These are phyloP conservation scores for Halophytophthora batemanensis DNA, from an alignment of 352 stramenopile species.

Conservation along the genomic window DNA sequence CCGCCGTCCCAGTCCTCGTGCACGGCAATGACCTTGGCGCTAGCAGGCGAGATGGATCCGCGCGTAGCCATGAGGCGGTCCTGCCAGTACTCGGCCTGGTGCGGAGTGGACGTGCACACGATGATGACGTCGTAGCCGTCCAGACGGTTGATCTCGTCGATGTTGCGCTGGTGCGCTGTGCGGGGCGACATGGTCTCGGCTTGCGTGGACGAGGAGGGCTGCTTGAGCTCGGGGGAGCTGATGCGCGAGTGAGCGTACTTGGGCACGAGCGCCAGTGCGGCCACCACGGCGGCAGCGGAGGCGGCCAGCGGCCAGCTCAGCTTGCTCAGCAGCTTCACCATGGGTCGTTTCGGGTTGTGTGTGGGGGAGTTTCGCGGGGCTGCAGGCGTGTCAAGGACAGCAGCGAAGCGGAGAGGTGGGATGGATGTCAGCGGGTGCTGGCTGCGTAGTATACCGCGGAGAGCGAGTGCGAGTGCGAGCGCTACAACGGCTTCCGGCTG, in stretches of 20 bases:
- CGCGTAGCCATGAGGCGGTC: slow-evolving; percentile 89
- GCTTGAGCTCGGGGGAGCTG: slow-evolving; percentile 17
- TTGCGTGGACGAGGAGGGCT: slow-evolving; percentile 1
- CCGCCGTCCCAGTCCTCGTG: slow-evolving; percentile 95
- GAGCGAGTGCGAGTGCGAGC: too few relatives aligned
- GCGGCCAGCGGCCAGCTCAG: slow-evolving; percentile 26
- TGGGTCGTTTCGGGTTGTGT: slow-evolving; percentile 5
- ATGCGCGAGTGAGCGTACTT: slow-evolving; percentile 31
- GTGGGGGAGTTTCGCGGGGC: slow-evolving; percentile 16
- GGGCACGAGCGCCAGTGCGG: slow-evolving; percentile 16
- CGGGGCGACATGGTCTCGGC: slow-evolving; percentile 27
- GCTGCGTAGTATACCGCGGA: too few relatives aligned
- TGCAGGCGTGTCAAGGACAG: neutral
- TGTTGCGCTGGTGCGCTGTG: slow-evolving; percentile 68
- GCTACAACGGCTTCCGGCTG: too few relatives aligned
- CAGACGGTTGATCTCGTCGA: slow-evolving; percentile 84
- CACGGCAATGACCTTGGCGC: slow-evolving; percentile 94
- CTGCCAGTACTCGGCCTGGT: slow-evolving; percentile 97
- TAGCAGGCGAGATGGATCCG: slow-evolving; percentile 71
- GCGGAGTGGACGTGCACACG: slow-evolving; percentile 95
- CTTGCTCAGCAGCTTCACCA: slow-evolving; percentile 36
- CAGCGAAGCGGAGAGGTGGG: too few relatives aligned
- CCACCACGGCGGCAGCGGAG: slow-evolving; percentile 22
- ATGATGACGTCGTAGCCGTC: slow-evolving; percentile 96
- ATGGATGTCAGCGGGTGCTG: too few relatives aligned